Base-by-base conservation (phyloP, 2,329 filamentous ascomycete genomes). In the Fusarium tupiense region DNA sequence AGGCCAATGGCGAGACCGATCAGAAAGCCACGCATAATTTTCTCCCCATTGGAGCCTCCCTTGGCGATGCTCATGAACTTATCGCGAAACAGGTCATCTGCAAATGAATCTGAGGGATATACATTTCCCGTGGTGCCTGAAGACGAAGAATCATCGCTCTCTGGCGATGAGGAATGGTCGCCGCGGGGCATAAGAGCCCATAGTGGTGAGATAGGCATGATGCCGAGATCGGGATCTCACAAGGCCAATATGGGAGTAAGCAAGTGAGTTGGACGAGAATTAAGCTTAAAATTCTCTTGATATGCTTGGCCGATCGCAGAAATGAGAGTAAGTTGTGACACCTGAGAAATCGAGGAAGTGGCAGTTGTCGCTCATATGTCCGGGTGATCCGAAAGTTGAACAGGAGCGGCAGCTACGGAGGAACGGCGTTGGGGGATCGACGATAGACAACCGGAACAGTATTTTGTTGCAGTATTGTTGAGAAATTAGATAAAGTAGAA, bases 11-110 rank as follows among this genome's bases (percentile, higher is more conserved):
- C 80, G 33, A 82, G 72, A 46, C 81, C 81, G 50, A 82, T 79
- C 26, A 82, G 72, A 73, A 82, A 82, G 41, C 80, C 81, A 17
- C 79, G 78, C 52, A 82, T 76, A 17, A 82, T 76, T 69, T 77
- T 81, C 47, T 81, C 81, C 20, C 79, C 79, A 57, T 71, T 78
- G 10, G 80, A 80, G 13, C 80, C 81, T 35, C 76, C 77, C 14
- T 72, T 75, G 31, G 80, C 76, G 47, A 82, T 73, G 40, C 74
- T 63, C 66, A 80, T 72, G 61, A 81, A 77, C 35, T 78, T 76
- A 38, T 78, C 72, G 29, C 74, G 74, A 46, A 79, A 79, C 13
- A 81, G 33, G 56, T 80, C 76, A 44, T 76, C 64, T 49, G 77
- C 77, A 13, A 75, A 69, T n/a, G 74, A 66, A 52, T 74, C 69